Conservation (phyloP, 2,329 filamentous ascomycete species). For the Neoscytalidium dimidiatum region DNA sequence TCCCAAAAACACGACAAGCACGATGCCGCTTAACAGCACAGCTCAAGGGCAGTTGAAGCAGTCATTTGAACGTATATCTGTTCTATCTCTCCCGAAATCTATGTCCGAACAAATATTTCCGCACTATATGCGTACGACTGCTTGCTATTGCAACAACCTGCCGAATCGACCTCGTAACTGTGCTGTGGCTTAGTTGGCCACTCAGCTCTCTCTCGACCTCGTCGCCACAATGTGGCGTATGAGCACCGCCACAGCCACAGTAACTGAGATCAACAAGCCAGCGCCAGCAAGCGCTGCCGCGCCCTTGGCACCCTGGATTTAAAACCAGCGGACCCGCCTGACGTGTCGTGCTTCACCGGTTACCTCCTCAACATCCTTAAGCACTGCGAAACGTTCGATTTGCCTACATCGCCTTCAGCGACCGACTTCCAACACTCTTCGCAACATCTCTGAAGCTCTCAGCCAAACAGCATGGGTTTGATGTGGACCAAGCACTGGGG, state of each 20-base stretch:
- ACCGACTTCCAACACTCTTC: not conserved
- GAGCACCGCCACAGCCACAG: not conserved
- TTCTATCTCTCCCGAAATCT: no score
- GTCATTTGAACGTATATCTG: no score
- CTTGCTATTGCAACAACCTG: no score
- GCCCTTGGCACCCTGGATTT: constrained; percentile 9
- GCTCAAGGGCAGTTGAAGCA: no score
- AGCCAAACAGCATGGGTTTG: constrained; percentile 42
- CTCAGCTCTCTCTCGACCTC: not conserved
- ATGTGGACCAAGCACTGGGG: constrained; percentile 51
- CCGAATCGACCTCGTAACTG: no score
- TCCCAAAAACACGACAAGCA: no score
- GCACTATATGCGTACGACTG: no score
- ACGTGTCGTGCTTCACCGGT: constrained; percentile 1
- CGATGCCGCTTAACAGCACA: no score
- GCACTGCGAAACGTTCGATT: not conserved
- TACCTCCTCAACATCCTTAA: not conserved
- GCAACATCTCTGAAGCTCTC: constrained; percentile 12
- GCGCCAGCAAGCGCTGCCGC: constrained; percentile 1
- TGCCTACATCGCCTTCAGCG: constrained; percentile 1
- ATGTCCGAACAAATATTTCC: no score
- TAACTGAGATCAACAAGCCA: not conserved
- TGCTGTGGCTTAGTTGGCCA: not conserved
- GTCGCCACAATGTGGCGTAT: not conserved
- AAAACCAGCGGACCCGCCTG: constrained; percentile 14